Percentiles rank a stretch among this genome's conserved stretches.
Evolutionary conservation across 768 basidiomycete genomes (phyloP).

Genomic region (Boletus rubescentipes): DNA sequence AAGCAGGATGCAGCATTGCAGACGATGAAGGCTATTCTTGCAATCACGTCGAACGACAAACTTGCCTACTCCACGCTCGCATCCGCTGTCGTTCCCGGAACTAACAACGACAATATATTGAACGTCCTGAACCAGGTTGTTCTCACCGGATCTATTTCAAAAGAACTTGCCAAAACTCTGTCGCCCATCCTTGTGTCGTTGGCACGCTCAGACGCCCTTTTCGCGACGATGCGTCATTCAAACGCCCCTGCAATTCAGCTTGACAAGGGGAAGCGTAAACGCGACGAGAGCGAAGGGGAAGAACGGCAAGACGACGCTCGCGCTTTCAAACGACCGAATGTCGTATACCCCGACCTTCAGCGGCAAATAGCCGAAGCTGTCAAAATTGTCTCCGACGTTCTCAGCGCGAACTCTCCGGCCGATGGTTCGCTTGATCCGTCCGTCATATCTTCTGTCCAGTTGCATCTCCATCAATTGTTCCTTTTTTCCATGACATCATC

Average conservation of each 20-base stretch:
- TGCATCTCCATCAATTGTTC: constrained; percentile 74
- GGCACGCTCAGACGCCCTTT: constrained; percentile 64
- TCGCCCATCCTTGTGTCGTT: constrained; percentile 63
- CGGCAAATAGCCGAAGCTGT: constrained; percentile 61
- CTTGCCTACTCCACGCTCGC: constrained; percentile 55
- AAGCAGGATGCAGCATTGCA: constrained; percentile 59
- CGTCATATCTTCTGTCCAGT: constrained; percentile 68
- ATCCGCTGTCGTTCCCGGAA: constrained; percentile 48
- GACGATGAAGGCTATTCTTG: constrained; percentile 65
- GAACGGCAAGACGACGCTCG: constrained; percentile 27
- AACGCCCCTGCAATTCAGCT: constrained; percentile 61
- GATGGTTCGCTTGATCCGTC: constrained; percentile 50
- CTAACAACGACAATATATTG: constrained; percentile 46
- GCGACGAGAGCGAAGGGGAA: constrained; percentile 48
- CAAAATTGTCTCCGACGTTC: constrained; percentile 50
- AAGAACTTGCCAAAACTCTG: constrained; percentile 52
- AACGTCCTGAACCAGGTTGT: constrained; percentile 54
- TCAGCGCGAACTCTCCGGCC: constrained; percentile 38
- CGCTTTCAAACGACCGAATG: constrained; percentile 45
- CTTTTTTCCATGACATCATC: constrained; percentile 76
- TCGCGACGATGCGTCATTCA: constrained; percentile 63
- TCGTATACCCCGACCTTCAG: constrained; percentile 48
- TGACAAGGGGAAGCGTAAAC: constrained; percentile 75
- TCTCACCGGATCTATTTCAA: constrained; percentile 47
- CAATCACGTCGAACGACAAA: constrained; percentile 54